phyloP scores from a whole-genome alignment of 345 rosid species.

The Populus davidiana region DNA sequence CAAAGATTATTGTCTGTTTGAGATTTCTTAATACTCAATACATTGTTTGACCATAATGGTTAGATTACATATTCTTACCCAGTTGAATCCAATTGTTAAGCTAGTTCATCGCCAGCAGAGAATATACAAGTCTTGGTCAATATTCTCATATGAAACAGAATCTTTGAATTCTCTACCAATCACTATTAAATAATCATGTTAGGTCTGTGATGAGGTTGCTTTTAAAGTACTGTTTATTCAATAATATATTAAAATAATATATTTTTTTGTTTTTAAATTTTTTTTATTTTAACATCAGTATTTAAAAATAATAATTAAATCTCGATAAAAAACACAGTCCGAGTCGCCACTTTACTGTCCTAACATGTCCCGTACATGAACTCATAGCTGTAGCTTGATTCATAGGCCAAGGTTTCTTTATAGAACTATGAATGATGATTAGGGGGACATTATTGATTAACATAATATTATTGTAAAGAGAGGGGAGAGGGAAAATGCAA shows the following conservation, averaged over 20 bases:
- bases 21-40: neutral
- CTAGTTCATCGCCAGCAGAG: neutral
- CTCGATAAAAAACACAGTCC: no score
- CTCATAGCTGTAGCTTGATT: neutral
- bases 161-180: neutral
- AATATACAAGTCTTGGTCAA: neutral
- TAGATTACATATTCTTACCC: no score
- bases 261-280: no score
- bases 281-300: no score
- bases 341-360: neutral
- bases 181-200: neutral
- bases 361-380: slow-evolving; percentile 2
- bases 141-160: neutral
- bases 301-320: no score
- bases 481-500: neutral
- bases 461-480: neutral
- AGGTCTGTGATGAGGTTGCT: no score
- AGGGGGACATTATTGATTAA: neutral
- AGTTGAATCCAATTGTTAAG: neutral
- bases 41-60: neutral
- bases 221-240: no score
- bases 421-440: neutral
- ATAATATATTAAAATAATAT: no score
- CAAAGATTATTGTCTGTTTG: neutral
- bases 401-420: neutral